Evolutionary conservation across 2,329 filamentous ascomycete genomes (phyloP), one percentile per base, ranked within the genome.

Genomic region (Fusarium graminum): DNA sequence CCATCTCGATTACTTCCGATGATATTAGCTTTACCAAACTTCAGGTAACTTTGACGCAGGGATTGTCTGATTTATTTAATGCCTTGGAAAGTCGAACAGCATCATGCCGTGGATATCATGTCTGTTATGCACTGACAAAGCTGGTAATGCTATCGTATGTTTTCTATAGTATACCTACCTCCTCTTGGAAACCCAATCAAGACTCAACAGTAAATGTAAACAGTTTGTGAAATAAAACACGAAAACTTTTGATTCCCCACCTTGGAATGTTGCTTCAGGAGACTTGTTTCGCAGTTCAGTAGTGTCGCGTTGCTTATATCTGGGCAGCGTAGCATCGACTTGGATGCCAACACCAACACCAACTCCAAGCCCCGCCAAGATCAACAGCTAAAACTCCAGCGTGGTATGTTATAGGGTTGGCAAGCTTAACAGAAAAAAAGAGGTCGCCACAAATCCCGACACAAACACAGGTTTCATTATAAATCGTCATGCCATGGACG

Each of bases 401-500:
- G 44, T 54, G 52, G 22, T 41, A 58, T 50, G 39, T 43, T 65
- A 49, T 67, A 68, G 59, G 65, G 38, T 43, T 47, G 30, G 44
- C 16, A 46, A 32, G 47, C 44, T 40, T 43, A 41, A 43, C 29
- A n/a, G 34, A n/a, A 36, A 36, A 45, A 45, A 64, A 60, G 41
- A 50, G 39, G 17, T 62, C 66, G 63, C 56, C 58, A 52, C 56
- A 65, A 34, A 51, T 36, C 34, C 10, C 34, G 53, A n/a, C 19
- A 26, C 42, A 61, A 30, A 46, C 46, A 43, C 55, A 57, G 39
- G 65, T 68, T 68, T 54, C 55, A 53, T 52, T 47, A 51, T 45
- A 51, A 29, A 45, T 51, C 49, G 40, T 55, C 22, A 26, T 17
- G 47, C 12, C n/a, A 17, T 14, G 29, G 28, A 38, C 17, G 19